These are phyloP conservation scores for Fusarium dlaminii DNA, from an alignment of 2,329 filamentous ascomycete species.

Conservation along the genomic window DNA sequence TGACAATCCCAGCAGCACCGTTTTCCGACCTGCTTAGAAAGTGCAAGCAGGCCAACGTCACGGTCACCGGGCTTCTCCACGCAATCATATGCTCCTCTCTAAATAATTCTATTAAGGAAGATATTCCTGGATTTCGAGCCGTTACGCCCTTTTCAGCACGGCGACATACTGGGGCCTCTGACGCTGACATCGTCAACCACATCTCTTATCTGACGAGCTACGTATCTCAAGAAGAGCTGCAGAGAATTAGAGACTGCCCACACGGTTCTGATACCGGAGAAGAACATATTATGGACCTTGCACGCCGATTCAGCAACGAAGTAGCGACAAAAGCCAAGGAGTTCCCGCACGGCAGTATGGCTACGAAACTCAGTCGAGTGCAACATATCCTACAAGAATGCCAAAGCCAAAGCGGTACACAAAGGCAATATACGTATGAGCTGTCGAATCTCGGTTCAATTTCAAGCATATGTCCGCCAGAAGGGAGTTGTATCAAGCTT, in stretches of 20 bases:
- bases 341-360: slow-evolving; percentile 11
- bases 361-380: not conserved
- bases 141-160: slow-evolving; percentile 13
- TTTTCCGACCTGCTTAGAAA: not conserved
- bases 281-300: not conserved
- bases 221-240: not conserved
- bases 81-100: not conserved
- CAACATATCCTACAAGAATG: not conserved
- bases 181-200: slow-evolving; percentile 8
- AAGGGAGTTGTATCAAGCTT: not conserved
- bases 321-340: not conserved
- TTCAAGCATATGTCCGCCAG: not conserved
- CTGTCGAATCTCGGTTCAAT: slow-evolving; percentile 16
- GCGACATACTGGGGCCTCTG: not conserved
- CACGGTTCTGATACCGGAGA: not conserved
- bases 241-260: not conserved
- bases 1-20: not conserved
- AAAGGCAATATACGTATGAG: slow-evolving; percentile 9
- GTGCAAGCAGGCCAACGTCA: slow-evolving; percentile 1
- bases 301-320: not conserved
- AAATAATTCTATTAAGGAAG: rapidly evolving
- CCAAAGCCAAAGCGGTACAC: not conserved
- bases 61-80: slow-evolving; percentile 8
- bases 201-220: slow-evolving; percentile 6
- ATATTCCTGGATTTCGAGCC: not conserved